These are phyloP conservation scores for Aspergillus panamensis DNA, from an alignment of 495 filamentous ascomycete species.

Conservation along the genomic window DNA sequence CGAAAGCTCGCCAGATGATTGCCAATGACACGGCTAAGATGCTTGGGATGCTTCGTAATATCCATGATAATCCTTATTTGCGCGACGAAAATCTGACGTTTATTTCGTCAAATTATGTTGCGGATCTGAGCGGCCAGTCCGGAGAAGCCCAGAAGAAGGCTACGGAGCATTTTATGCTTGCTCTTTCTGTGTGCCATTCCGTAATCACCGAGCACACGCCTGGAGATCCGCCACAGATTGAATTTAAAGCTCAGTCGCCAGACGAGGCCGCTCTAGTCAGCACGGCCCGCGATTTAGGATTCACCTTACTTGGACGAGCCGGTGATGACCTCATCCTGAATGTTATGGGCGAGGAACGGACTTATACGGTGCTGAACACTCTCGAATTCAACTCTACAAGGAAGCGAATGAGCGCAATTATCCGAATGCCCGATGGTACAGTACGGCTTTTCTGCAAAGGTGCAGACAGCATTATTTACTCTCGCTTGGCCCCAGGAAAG, in stretches of 20 bases:
- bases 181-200: conserved; percentile 90
- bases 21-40: conserved; percentile 70
- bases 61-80: conserved; percentile 89
- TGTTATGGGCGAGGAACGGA: conserved; percentile 76
- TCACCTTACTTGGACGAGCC: conserved; percentile 83
- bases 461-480: conserved; percentile 96
- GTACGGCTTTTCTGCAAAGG: conserved; percentile 97
- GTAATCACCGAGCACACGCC: conserved; percentile 89
- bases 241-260: conserved; percentile 96
- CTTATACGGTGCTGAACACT: conserved; percentile 87
- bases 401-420: conserved; percentile 98
- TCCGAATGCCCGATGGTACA: conserved; percentile 89
- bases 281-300: conserved; percentile 92
- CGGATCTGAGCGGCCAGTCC: conserved; percentile 71
- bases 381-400: conserved; percentile 96
- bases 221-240: conserved; percentile 82
- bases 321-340: conserved; percentile 79
- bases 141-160: conserved; percentile 73
- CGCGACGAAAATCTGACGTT: conserved; percentile 89
- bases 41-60: conserved; percentile 64
- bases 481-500: conserved; percentile 77
- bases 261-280: conserved; percentile 95
- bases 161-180: conserved; percentile 89
- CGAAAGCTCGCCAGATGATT: conserved; percentile 72
- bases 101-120: conserved; percentile 81